phyloP scores from a whole-genome alignment of 768 basidiomycete genomes.

The Tremella fuciformis region DNA sequence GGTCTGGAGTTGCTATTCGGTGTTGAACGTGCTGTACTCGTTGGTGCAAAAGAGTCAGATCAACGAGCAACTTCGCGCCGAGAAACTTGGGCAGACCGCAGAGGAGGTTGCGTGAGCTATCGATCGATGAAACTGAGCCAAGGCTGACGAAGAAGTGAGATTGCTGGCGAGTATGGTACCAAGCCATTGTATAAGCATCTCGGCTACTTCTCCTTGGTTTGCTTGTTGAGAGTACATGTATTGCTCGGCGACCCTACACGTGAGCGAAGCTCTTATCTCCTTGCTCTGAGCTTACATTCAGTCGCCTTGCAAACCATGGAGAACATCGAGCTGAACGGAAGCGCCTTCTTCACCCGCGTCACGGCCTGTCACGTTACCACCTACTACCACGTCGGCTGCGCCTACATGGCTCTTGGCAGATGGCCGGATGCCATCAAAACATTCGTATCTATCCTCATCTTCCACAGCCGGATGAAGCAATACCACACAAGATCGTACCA shows the following conservation, averaged over 20 bases:
- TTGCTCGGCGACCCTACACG: slow-evolving; percentile 73
- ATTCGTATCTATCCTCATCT: slow-evolving; percentile 87
- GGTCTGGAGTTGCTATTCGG: slow-evolving; percentile 98
- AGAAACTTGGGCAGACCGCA: slow-evolving; percentile 70
- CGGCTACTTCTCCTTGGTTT: slow-evolving; percentile 95
- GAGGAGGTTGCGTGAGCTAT: slow-evolving; percentile 77
- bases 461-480: slow-evolving; percentile 92
- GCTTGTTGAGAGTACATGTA: slow-evolving; percentile 90
- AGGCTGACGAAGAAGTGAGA: slow-evolving; percentile 58
- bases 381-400: slow-evolving; percentile 70
- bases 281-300: not conserved
- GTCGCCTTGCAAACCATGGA: slow-evolving; percentile 94
- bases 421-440: slow-evolving; percentile 94
- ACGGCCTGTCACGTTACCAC: slow-evolving; percentile 84
- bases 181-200: slow-evolving; percentile 88
- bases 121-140: not conserved
- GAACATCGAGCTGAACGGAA: slow-evolving; percentile 85
- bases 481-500: slow-evolving; percentile 96
- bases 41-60: slow-evolving; percentile 95
- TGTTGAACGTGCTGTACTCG: slow-evolving; percentile 96
- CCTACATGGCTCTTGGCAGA: slow-evolving; percentile 90
- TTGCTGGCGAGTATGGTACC: slow-evolving; percentile 86
- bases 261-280: slow-evolving; percentile 21
- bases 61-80: slow-evolving; percentile 85
- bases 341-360: slow-evolving; percentile 87